A percentile compares a stretch with the other conserved stretches of the same genome.
phyloP scores from a whole-genome alignment of 108 stramenopile species.

The Cyclostephanos tholiformis region DNA sequence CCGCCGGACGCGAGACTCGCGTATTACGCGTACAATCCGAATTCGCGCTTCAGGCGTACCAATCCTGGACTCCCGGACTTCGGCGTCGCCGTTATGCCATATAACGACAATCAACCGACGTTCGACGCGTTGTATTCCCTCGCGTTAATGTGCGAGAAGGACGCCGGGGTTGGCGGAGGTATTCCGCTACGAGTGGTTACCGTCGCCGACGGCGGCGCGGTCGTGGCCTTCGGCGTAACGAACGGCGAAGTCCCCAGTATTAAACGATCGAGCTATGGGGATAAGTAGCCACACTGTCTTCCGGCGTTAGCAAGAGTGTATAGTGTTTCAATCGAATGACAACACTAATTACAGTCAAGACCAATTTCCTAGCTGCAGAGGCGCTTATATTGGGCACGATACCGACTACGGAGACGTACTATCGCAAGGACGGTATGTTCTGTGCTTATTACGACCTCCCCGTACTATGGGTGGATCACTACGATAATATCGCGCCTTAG shows the following conservation, averaged over 20 bases:
- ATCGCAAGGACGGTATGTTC: no score
- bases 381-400: no score
- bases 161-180: slow-evolving; percentile 22
- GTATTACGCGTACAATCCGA: slow-evolving; percentile 78
- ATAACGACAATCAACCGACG: slow-evolving; percentile 37
- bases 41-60: slow-evolving; percentile 63
- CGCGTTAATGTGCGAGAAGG: slow-evolving; percentile 45
- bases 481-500: slow-evolving; percentile 50
- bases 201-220: slow-evolving; percentile 79
- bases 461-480: slow-evolving; percentile 58
- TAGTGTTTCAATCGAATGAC: no score
- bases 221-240: slow-evolving; percentile 77
- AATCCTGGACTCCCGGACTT: slow-evolving; percentile 80
- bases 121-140: slow-evolving; percentile 26
- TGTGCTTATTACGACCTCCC: no score
- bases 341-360: no score
- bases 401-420: no score
- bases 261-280: not conserved
- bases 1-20: slow-evolving; percentile 23
- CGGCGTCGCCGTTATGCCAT: slow-evolving; percentile 67
- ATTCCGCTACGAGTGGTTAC: slow-evolving; percentile 73
- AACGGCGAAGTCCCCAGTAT: slow-evolving; percentile 58
- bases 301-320: no score
- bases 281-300: no score
- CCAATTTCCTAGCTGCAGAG: no score